Evolutionary conservation across 768 basidiomycete species (phyloP), one percentile per base, ranked within the genome.

Genomic region (Sporobolomyces phaffii): DNA sequence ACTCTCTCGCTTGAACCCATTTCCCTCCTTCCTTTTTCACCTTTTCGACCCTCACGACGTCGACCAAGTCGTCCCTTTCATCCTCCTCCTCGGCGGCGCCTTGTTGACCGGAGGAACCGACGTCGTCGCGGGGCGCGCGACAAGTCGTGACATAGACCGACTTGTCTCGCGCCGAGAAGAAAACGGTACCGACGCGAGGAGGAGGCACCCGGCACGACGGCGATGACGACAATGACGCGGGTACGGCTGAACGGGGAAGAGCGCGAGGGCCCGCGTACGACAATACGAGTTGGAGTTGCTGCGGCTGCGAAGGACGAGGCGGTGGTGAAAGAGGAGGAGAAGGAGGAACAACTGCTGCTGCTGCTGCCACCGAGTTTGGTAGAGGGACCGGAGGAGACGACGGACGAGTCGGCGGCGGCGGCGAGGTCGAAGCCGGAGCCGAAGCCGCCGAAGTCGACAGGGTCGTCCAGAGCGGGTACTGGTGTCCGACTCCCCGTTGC

Each of bases 1-100:
- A 72, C 6, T 68, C 70, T n/a, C 36, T 36, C 26, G 62, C 58
- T 8, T 18, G 2, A 8, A 65, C 51, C 70, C 66, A 67, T 47
- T 50, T 59, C 0, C 63, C 60, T 1, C 60, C 60, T 34, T 63
- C 56, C 29, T 33, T 24, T 60, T 68, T 64, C 2, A 72, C 56
- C 52, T 47, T 41, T 6, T 29, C 49, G 1, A 72, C 40, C 31
- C 18, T 29, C 7, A 65, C 29, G 10, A 52, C 56, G 9, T 43
- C 43, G 15, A 38, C 18, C n/a, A 31, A 5, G 9, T 26, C n/a
- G 17, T 26, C 11, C 4, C 29, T 38, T 7, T 28, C 49, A 5
- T n/a, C n/a, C n/a, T n/a, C n/a, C n/a, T n/a, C n/a, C n/a, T n/a
- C n/a, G n/a, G n/a, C n/a, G n/a, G n/a, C n/a, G n/a, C n/a, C n/a